Evolutionary conservation across 371 early-diverging fungal genomes (phyloP), one percentile per base, ranked within the genome.

Genomic region (Hamiltosporidium tvaerminnensis): DNA sequence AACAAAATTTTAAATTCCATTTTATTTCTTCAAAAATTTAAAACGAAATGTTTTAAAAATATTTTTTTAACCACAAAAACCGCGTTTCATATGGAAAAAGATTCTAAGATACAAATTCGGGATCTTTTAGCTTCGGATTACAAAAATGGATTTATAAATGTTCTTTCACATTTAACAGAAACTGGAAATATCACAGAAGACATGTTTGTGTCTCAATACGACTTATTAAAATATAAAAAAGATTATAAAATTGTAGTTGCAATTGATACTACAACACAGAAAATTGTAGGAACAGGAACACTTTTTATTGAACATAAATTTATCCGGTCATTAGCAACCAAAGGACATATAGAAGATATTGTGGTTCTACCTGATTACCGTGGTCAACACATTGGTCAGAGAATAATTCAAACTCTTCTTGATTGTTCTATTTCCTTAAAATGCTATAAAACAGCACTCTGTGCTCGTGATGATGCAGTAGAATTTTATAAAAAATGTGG

Each of bases 281-380:
- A 47, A 44, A 52, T 76, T 31, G 58, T 72, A 16, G 76, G 66
- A 4, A 33, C 54, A 30, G 76, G 73, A 3, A 71, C 76, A 36
- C 41, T 76, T 1, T 64, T 73, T 10, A 50, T 71, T 33, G 76
- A 76, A 64, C 54, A 69, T 30, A 76, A 76, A 64, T 71, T 73
- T 56, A 69, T 76, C 30, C 37, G 66, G 12, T 44, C 53, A 31
- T 64, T 66, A 23, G 68, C 59, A 5, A 36, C 32, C 1, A 73
- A 70, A 44, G 76, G 68, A 16, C 73, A 76, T 53, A 73, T 76
- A 36, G 76, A 76, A 60, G 76, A 76, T 59, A 65, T 76, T 31
- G 73, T 73, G 14, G 68, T 76, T 0, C 30, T 35, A 9, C 38
- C 66, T 47, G 61, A 68, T 32, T 55, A 57, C 30, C 67, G 66